phyloP scores from a whole-genome alignment of 805 yeast genomes.

The Lipomyces orientalis region DNA sequence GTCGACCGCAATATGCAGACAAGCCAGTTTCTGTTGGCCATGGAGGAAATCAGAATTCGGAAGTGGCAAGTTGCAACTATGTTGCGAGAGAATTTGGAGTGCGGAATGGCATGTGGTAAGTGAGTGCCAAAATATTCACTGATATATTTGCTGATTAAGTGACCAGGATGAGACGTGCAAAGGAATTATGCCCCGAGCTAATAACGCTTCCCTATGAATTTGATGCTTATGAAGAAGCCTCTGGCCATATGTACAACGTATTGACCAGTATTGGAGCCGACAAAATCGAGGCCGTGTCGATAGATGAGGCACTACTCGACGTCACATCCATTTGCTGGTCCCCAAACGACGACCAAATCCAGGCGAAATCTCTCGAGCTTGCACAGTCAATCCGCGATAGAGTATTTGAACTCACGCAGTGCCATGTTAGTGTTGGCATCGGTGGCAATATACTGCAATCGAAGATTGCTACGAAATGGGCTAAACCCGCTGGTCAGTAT shows the following conservation, averaged over 20 bases:
- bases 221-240: conserved; percentile 67
- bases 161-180: conserved; percentile 63
- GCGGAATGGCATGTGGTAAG: conserved; percentile 78
- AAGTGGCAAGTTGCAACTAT: conserved; percentile 91
- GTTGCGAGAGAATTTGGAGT: conserved; percentile 78
- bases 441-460: conserved; percentile 77
- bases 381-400: conserved; percentile 49
- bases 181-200: conserved; percentile 65
- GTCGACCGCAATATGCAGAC: conserved; percentile 59
- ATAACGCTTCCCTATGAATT: conserved; percentile 74
- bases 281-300: conserved; percentile 76
- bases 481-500: conserved; percentile 78
- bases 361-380: conserved; percentile 41
- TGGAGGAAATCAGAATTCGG: conserved; percentile 59
- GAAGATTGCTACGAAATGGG: conserved; percentile 69
- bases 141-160: background rate
- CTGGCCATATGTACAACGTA: conserved; percentile 67
- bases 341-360: conserved; percentile 18
- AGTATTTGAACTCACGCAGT: conserved; percentile 55
- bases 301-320: conserved; percentile 90
- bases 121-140: background rate
- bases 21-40: conserved; percentile 68
- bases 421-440: conserved; percentile 82
- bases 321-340: conserved; percentile 48
- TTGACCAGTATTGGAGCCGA: conserved; percentile 53